Percentiles rank a stretch among this genome's conserved stretches.
Evolutionary conservation across 2,329 filamentous ascomycete genomes (phyloP).

Genomic region (Hypoxylon sp.): DNA sequence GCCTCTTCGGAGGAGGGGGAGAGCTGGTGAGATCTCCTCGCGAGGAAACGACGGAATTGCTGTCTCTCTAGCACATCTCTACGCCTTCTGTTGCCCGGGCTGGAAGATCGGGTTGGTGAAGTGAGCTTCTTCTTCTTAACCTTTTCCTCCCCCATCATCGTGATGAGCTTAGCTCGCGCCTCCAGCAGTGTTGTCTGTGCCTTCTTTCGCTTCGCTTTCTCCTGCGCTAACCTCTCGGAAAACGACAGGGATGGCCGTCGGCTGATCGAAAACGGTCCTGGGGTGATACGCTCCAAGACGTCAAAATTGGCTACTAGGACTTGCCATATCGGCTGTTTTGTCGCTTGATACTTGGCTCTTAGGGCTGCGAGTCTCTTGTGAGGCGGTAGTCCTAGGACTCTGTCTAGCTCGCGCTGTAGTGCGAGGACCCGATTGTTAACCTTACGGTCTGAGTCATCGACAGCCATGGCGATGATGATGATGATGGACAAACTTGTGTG

Average conservation of each 20-base stretch:
- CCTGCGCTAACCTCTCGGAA: not conserved
- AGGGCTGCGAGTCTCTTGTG: not conserved
- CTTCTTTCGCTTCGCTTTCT: not conserved
- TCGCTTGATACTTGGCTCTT: not conserved
- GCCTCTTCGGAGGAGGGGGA: not conserved
- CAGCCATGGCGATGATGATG: not conserved
- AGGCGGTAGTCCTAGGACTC: not conserved
- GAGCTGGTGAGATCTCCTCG: not conserved
- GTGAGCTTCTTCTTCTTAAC: conserved; percentile 1
- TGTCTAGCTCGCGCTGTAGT: not conserved
- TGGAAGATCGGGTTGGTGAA: not conserved
- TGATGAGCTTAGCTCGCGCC: not conserved
- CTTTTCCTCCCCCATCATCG: not conserved
- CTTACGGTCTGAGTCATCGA: not conserved
- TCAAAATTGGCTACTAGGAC: not conserved
- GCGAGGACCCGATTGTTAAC: not conserved
- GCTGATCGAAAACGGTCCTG: not conserved
- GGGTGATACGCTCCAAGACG: too few relatives aligned
- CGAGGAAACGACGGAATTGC: not conserved
- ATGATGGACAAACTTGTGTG: not conserved
- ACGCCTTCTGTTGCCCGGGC: not conserved
- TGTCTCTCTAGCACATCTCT: not conserved
- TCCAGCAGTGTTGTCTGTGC: not conserved
- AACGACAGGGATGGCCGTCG: not conserved
- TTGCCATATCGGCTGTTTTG: not conserved